Evolutionary conservation across 805 yeast genomes (phyloP).

Genomic region (Sporopachydermia quercuum): DNA sequence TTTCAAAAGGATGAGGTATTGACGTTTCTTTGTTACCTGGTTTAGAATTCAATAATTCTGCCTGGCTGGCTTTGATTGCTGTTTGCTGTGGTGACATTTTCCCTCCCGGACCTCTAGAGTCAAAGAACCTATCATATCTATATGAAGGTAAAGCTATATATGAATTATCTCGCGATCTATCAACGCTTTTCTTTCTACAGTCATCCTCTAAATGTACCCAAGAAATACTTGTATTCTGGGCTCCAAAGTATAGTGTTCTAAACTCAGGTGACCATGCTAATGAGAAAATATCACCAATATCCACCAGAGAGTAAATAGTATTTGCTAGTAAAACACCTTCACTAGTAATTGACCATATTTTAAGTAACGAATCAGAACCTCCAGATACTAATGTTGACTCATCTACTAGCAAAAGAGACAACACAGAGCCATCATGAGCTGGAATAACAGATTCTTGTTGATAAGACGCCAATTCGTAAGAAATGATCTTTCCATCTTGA

Average conservation of each 20-base stretch:
- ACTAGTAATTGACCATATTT: conserved; percentile 56
- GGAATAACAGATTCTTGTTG: conserved; percentile 35
- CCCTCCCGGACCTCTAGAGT: conserved; percentile 79
- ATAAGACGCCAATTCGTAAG: conserved; percentile 53
- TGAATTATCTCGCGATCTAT: conserved; percentile 16
- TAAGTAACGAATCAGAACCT: conserved; percentile 79
- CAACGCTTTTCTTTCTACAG: conserved; percentile 10
- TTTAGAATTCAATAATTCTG: not conserved
- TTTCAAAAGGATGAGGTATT: conserved; percentile 7
- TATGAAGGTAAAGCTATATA: conserved; percentile 35
- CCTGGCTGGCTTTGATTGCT: conserved; percentile 5
- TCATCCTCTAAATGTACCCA: conserved; percentile 37
- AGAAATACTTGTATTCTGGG: conserved; percentile 81
- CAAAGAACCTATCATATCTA: conserved; percentile 75
- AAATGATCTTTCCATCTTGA: conserved; percentile 65
- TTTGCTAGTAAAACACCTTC: conserved; percentile 28
- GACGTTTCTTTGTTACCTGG: conserved; percentile 2
- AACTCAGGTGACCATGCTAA: conserved; percentile 48
- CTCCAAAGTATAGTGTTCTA: conserved; percentile 64
- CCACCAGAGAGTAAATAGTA: conserved; percentile 70
- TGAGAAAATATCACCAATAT: conserved; percentile 89
- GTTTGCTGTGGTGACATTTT: conserved; percentile 20
- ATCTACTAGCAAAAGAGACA: conserved; percentile 36
- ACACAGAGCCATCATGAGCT: conserved; percentile 63
- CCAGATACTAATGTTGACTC: conserved; percentile 63